phyloP scores from a whole-genome alignment of 257 asterid genomes.

The Ophiorrhiza pumila region DNA sequence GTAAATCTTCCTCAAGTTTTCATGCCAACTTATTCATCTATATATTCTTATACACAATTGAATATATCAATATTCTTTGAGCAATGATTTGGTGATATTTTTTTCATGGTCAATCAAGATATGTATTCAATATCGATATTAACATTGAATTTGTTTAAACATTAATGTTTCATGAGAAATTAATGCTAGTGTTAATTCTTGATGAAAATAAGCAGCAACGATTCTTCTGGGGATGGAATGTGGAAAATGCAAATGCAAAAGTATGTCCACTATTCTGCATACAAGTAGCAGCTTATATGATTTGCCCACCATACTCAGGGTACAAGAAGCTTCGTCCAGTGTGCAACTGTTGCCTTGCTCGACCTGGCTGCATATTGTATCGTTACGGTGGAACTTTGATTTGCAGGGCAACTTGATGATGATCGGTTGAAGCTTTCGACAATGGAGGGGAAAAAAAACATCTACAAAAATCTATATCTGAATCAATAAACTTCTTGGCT shows the following conservation, averaged over 20 bases:
- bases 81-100: no score
- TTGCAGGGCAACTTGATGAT: background rate
- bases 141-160: no score
- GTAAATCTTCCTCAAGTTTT: background rate
- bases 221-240: conserved; percentile 1
- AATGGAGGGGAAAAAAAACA: background rate
- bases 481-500: no score
- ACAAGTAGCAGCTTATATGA: background rate
- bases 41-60: no score
- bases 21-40: background rate
- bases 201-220: no score
- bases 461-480: no score
- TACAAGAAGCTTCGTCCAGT: background rate
- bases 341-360: conserved; percentile 18
- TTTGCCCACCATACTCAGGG: conserved; percentile 22
- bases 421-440: background rate
- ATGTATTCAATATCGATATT: no score
- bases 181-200: no score
- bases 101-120: no score
- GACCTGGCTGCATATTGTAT: conserved; percentile 12
- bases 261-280: conserved; percentile 8
- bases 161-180: no score
- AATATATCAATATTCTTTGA: no score
- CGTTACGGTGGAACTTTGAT: conserved; percentile 6
- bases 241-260: conserved; percentile 17